Base-by-base conservation (phyloP, 2,329 filamentous ascomycete species). In the Corinectria fuckeliana region DNA sequence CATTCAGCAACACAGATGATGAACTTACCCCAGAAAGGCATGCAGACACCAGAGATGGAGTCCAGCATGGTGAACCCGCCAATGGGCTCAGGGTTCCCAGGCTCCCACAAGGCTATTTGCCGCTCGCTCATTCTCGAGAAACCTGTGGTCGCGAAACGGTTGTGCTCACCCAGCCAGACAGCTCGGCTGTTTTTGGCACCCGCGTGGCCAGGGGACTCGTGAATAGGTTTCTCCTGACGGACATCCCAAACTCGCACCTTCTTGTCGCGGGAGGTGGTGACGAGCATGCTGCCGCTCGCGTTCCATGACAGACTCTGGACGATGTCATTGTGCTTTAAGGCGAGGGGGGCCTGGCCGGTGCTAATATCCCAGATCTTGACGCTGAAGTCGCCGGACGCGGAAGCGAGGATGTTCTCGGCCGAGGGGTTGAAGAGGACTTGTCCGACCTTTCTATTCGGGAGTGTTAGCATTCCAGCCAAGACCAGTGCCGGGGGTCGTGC, bases 61-160 rank as follows among this genome's bases (percentile, higher is more conserved):
- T 99, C 95, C 48, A 99, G 85, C 68, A 91, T 91, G 70, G 87
- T 89, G 80, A 97, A 97, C 14, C 93, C 93, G 50, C 92, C 93
- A 70, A 98, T 90, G 48, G 95, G 95, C 71, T 96, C 90, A 32
- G 88, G 86, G 65, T 87, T 89, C 69, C 93, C 91, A 47, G 93
- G 88, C 81, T 99, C 95, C 95, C 95, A 99, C 34, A 99, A 84
- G 52, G 91, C 95, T 68, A 99, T 85, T 77, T 99, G 95, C 53
- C 95, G 89, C 80, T 99, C 95, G 75, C 95, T 98, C 95, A 98
- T 98, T 75, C 89, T 91, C 50, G 93, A 97, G 84, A 99, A 99
- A 65, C 95, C 95, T 5, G 95, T 98, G 2, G 95, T 98, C 52
- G 92, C 95, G 72, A 99, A 89, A 66, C 94, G 89, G 80, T 98